Percentiles rank a stretch among this genome's conserved stretches.
Conservation (phyloP, 1,284 basidiomycete genomes). For the Fomitiporia mediterranea region DNA sequence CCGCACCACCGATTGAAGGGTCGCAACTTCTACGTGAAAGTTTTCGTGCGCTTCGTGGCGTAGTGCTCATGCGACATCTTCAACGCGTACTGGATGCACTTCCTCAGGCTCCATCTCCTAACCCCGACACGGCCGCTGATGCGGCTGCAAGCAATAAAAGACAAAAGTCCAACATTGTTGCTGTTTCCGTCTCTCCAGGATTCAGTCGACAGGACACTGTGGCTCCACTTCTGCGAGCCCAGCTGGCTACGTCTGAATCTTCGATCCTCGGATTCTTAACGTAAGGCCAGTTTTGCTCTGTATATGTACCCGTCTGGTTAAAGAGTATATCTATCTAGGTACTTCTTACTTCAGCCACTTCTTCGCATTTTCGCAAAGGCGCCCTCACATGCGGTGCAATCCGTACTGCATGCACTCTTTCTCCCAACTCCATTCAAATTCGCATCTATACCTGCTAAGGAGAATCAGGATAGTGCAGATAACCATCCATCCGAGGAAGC, state of each 20-base stretch:
- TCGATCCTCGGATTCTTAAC: conserved; percentile 11
- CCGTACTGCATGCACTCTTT: conserved; percentile 66
- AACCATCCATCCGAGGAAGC: conserved; percentile 21
- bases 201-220: conserved; percentile 64
- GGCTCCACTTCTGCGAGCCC: conserved; percentile 49
- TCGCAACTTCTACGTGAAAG: conserved; percentile 58
- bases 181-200: conserved; percentile 68
- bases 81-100: conserved; percentile 76
- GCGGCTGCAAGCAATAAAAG: conserved; percentile 17
- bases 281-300: conserved; percentile 16
- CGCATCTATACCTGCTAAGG: conserved; percentile 22
- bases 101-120: conserved; percentile 53
- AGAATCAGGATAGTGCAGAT: background rate
- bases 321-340: conserved; percentile 34
- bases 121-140: conserved; percentile 36
- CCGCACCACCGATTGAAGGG: conserved; percentile 24
- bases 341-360: conserved; percentile 55
- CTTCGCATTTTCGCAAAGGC: conserved; percentile 61
- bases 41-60: conserved; percentile 55
- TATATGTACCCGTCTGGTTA: background rate
- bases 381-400: conserved; percentile 51
- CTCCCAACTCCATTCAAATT: conserved; percentile 69
- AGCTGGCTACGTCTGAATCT: conserved; percentile 28
- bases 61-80: conserved; percentile 64
- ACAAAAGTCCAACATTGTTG: conserved; percentile 67